Evolutionary conservation across 148 eudicot species (phyloP), one percentile per base, ranked within the genome.

Genomic region (Nepenthes mirabilis): DNA sequence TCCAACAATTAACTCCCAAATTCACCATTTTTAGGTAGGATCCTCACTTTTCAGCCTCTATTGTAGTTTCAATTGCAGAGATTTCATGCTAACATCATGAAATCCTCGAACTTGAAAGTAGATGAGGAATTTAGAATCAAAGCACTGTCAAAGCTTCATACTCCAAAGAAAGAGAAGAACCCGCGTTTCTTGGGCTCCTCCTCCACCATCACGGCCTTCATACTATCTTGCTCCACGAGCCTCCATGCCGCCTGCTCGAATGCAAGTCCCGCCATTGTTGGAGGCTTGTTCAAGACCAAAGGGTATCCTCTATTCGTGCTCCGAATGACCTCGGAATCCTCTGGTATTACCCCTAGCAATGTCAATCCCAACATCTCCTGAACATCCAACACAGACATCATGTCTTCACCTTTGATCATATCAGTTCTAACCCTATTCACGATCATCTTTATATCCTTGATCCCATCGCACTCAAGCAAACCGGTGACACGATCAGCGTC

Each of bases 191-290:
- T 93, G 7, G 99, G 99, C 67, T 88, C 87, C 67, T 93, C 99
- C 73, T 93, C 99, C 65, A 88, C 60, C 99, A 93, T 83, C 37
- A 93, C 99, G 9, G 99, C 96, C 66, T 88, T 80, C 99, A 93
- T 93, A 70, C 89, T 93, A 57, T 93, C 99, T 72, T 86, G 95
- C 72, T 93, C 99, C 55, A 80, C 91, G 58, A 93, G 68, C 74
- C 99, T 78, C 99, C 99, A 93, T 35, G 99, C 99, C 0, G 99
- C 99, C 64, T 93, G 99, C 79, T 93, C 96, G 65, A 93, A 93
- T 1, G 99, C 99, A 75, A 93, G 69, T 33, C 99, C 99, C 0
- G 99, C 99, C 79, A 93, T 78, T 1, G 89, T 87, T 1, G 96
- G 96, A 0, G 99, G 99, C 79, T 71, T 82, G 59, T 93, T 93